Evolutionary conservation across 2,329 filamentous ascomycete species (phyloP), one percentile per base, ranked within the genome.

Genomic region (Aspergillus vadensis): DNA sequence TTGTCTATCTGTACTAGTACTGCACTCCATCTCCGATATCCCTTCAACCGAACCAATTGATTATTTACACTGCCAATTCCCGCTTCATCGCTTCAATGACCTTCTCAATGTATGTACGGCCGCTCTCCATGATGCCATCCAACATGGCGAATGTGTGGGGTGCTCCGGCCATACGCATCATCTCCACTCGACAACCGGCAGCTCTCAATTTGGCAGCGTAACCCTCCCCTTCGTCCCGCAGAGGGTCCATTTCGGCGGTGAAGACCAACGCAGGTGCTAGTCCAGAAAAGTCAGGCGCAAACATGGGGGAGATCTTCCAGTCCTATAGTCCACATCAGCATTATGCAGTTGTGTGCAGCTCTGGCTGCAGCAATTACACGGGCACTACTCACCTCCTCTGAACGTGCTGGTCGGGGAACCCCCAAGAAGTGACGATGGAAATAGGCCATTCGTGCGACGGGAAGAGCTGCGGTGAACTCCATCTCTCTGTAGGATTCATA

Each of bases 271-370:
- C 77, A 4, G 76, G 75, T 10, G 77, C 76, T 32, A 79, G 60
- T 48, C 70, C 66, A 10, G 65, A 54, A 41, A 79, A 76, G 51
- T 70, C 70, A 2, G 72, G 67, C 4, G 76, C 71, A 15, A 74
- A 63, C n/a, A 79, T 77, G 3, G 76, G 77, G 4, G 76, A 78
- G 47, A 79, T 77, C 55, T 74, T 77, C 76, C 76, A 79, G 60
- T 79, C 74, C 74, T 77, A 50, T 3, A 6, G 5, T 8, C 15
- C 9, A 55, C n/a, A 50, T 70, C 36, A 68, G 63, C 44, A 32
- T 21, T 17, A 19, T 47, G 32, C 41, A 54, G 47, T 19, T 6
- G 48, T 5, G 21, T 15, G 19, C 23, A 50, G 39, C 23, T 14
- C 43, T 19, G 14, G 12, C 5, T 39, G 36, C 47, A 36, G 32